Evolutionary conservation across 2,329 filamentous ascomycete species (phyloP).

Genomic region (Zalaria sp.): DNA sequence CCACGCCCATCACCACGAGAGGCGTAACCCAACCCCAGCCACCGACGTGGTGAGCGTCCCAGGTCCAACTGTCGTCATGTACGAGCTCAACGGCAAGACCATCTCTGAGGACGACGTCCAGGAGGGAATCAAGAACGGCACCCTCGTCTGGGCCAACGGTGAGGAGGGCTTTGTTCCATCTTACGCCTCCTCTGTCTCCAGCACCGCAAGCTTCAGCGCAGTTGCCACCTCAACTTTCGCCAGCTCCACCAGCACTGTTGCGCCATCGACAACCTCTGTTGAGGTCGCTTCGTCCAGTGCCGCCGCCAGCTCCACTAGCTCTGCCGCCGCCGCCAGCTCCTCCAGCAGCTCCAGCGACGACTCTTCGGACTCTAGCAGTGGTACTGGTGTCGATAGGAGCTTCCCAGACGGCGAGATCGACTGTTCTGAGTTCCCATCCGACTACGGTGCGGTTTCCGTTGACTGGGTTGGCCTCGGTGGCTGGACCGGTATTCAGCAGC

Average conservation of each 20-base stretch:
- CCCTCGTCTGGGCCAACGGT: constrained; percentile 48
- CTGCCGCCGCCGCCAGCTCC: constrained; percentile 10
- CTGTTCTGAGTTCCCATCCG: constrained; percentile 62
- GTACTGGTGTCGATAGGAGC: constrained; percentile 44
- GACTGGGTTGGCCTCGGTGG: constrained; percentile 56
- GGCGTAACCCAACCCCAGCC: constrained; percentile 31
- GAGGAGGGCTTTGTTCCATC: constrained; percentile 20
- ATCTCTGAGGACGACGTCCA: constrained; percentile 53
- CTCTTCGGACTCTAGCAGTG: constrained; percentile 10
- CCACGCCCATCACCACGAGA: constrained; percentile 44
- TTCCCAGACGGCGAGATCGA: constrained; percentile 64
- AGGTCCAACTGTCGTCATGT: constrained; percentile 53
- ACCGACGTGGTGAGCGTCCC: constrained; percentile 41
- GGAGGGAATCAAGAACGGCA: constrained; percentile 55
- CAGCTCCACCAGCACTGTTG: constrained; percentile 9
- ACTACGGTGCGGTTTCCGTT: constrained; percentile 64
- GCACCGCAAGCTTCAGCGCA: constrained; percentile 3
- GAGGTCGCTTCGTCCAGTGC: constrained; percentile 5
- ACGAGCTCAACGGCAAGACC: constrained; percentile 51
- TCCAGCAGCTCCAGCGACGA: constrained; percentile 5
- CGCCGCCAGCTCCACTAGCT: constrained; percentile 12
- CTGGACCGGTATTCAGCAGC: constrained; percentile 63
- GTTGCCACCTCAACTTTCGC: constrained; percentile 20
- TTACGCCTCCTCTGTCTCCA: constrained; percentile 15
- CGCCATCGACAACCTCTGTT: constrained; percentile 13